Evolutionary conservation across 257 asterid genomes (phyloP), one percentile per base, ranked within the genome.

Genomic region (Salvia splendens): DNA sequence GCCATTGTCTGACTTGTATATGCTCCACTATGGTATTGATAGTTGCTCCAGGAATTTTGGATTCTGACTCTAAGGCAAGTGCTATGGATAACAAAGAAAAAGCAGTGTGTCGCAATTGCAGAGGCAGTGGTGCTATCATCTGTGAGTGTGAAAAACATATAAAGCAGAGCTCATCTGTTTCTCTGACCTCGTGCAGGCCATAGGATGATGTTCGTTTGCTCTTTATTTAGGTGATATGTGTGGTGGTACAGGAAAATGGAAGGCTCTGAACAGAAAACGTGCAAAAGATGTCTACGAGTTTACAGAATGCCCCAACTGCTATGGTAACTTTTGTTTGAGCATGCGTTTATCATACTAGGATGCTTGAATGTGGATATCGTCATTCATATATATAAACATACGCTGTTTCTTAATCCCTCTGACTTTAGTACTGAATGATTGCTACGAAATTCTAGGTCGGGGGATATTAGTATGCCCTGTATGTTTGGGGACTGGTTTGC

Each of bases 161-260:
- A 17, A 61, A 41, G 36, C 49, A 36, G 75, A 40, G 12, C 54
- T 58, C 6, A 11, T 35, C 33, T 8, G 12, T 52, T 62, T 68
- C 46, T 70, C 32, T 58, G 53, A 32, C 60, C 49, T 61, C 16
- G 33, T 64, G 20, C 55, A 67, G 68, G 76, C 65, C 65, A 57
- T 79, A 68, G 76, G 82, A 68, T 56, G 82, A 68, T 56, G 75
- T 77, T 77, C 43, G 8, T 78, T 74, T 85, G 72, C 77, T 79
- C 76, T 82, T 81, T 71, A 76, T 88, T 81, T 83, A 94, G 99
- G 99, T 87, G 99, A 91, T 81, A 94, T 94, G 99, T 94, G 99
- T 77, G 99, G 97, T 80, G 99, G 99, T 79, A 88, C 99, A 73
- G 99, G 99, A 84, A 94, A 91, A 85, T 94, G 99, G 99, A 94